These are phyloP conservation scores for Aureobasidium sp. DNA, from an alignment of 2,329 filamentous ascomycete species.

Conservation along the genomic window DNA sequence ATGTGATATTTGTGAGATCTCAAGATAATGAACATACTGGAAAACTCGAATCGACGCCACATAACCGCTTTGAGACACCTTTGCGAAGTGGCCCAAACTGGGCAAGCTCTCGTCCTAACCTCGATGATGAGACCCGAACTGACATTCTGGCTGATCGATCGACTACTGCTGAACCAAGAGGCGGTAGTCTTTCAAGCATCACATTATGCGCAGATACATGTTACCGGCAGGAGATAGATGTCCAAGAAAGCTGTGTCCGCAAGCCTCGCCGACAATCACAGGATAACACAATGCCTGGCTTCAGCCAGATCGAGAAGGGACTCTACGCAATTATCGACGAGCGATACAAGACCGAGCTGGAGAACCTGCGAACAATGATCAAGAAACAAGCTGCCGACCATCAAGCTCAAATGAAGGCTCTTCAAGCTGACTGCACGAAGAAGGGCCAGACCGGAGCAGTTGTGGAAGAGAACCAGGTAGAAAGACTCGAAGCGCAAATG, in stretches of 20 bases:
- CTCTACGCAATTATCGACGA: not conserved
- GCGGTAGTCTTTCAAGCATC: not conserved
- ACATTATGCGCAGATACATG: not conserved
- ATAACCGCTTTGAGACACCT: not conserved
- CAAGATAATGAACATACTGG: not conserved
- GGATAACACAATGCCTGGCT: not conserved
- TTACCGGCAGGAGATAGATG: not conserved
- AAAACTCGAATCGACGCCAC: not conserved
- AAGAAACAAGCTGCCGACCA: not conserved
- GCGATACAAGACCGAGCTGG: not conserved
- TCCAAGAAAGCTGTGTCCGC: no score
- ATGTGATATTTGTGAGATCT: not conserved
- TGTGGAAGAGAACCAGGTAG: not conserved
- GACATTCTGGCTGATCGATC: not conserved
- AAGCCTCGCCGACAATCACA: not conserved
- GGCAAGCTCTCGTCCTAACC: not conserved
- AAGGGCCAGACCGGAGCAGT: not conserved
- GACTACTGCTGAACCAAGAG: not conserved
- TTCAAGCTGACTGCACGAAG: not conserved
- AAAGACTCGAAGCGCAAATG: not conserved
- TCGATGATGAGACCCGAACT: not conserved
- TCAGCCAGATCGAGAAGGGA: not conserved
- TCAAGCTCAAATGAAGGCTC: not conserved
- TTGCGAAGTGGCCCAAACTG: not conserved
- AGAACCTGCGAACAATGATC: not conserved